These are phyloP conservation scores for Entomortierella lignicola DNA, from an alignment of 192 early-diverging fungal species.

Conservation along the genomic window DNA sequence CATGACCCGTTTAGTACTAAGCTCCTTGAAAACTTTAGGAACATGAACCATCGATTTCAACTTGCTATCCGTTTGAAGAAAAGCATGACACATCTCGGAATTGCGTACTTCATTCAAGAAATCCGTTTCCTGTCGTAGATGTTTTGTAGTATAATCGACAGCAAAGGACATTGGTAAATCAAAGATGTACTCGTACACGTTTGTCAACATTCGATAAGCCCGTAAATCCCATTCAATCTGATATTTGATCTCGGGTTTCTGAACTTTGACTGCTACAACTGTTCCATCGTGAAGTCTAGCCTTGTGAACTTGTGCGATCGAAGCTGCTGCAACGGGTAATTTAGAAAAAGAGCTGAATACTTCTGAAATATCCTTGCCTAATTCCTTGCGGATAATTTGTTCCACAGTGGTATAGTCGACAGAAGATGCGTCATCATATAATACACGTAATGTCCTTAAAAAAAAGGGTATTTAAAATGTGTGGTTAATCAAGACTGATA, in stretches of 20 bases:
- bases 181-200: slow-evolving; percentile 80
- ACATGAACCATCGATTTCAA: slow-evolving; percentile 73
- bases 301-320: slow-evolving; percentile 96
- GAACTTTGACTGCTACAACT: slow-evolving; percentile 90
- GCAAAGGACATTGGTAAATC: slow-evolving; percentile 87
- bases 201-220: slow-evolving; percentile 70
- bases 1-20: slow-evolving; percentile 77
- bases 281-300: slow-evolving; percentile 75
- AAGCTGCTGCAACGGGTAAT: slow-evolving; percentile 84
- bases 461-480: not conserved
- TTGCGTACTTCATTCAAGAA: slow-evolving; percentile 91
- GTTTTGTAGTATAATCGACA: slow-evolving; percentile 75
- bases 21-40: slow-evolving; percentile 80
- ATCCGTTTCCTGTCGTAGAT: slow-evolving; percentile 86
- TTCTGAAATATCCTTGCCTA: slow-evolving; percentile 67
- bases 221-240: slow-evolving; percentile 91
- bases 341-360: slow-evolving; percentile 80
- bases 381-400: slow-evolving; percentile 74
- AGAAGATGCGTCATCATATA: slow-evolving; percentile 88
- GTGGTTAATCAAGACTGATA: not conserved
- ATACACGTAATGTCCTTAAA: slow-evolving; percentile 61
- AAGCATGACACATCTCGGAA: slow-evolving; percentile 70
- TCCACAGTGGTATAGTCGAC: slow-evolving; percentile 72
- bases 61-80: slow-evolving; percentile 60
- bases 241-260: slow-evolving; percentile 87